Base-by-base conservation (phyloP, 768 basidiomycete genomes). In the Trametes villosa region DNA sequence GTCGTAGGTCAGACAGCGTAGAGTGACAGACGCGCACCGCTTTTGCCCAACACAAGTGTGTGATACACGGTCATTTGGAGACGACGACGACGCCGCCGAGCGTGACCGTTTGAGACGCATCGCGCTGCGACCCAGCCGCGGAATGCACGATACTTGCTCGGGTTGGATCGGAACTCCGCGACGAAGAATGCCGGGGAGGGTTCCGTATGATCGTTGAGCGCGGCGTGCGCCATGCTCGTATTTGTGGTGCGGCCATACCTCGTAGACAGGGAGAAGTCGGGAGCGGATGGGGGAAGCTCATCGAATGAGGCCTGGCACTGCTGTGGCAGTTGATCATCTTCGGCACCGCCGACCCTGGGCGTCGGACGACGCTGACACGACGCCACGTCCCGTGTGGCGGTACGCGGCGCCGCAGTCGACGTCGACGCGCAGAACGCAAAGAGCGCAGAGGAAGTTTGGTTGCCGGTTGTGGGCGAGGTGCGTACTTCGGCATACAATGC, bases 341-440 rank as follows among this genome's bases (percentile, higher is more conserved):
- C 48, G 48, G 48, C 48, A 49, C 48, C 48, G 48, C 48, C 48
- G n/a, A n/a, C 48, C 30, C 18, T 49, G 44, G 44, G 26, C 44
- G 9, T 26, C 22, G 22, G 20, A n/a, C n/a, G n/a, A n/a, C 22
- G 30, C n/a, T 20, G 20, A 6, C 30, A 33, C 7, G 9, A 17
- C 9, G 31, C 31, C 30, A 9, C 13, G 47, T n/a, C n/a, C 2
- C 2, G 29, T n/a, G 47, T 48, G 47, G 47, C 48, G 12, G 31
- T 49, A 27, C 30, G 15, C 30, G 18, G n/a, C 30, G n/a, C 31
- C 18, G n/a, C 17, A 13, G n/a, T 9, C n/a, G 6, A 13, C 42
- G 22, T 11, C 42, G n/a, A n/a, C 42, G 42, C 42, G 17, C 42
- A 8, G 42, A 20, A n/a, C 42, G 42, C 15, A n/a, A n/a, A n/a